Evolutionary conservation across 108 stramenopile genomes (phyloP), one percentile per base, ranked within the genome.

Genomic region (Nitzschia sp.): DNA sequence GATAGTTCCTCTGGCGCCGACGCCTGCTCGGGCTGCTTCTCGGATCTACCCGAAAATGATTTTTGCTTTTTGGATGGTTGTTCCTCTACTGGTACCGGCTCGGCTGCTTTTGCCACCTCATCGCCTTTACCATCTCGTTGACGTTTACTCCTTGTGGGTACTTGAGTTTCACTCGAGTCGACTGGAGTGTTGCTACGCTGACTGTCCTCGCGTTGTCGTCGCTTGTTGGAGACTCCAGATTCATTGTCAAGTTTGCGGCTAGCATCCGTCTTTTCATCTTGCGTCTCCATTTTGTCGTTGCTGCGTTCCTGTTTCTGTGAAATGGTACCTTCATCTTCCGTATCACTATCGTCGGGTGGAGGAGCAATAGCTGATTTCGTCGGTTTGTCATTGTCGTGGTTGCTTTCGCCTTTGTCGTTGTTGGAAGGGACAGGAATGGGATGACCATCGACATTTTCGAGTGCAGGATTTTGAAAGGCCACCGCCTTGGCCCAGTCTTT

Each of bases 401-500:
- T n/a, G n/a, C n/a, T n/a, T n/a, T n/a, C 13, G 13, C 38, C 38
- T 6, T 42, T 42, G 38, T 13, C 13, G 9, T 6, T 42, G 13
- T 6, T 42, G 13, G 38, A 42, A 9, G 38, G 38, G 1, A 49
- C 1, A 1, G 65, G 2, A 49, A 65, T 65, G 4, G 31, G 1
- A 17, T 68, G 55, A 55, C 67, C 54, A 1, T 56, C 28, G 42
- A 21, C 2, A 57, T 68, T 66, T n/a, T 58, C 35, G 1, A 74
- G 30, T 4, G 8, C 15, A 29, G 59, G 42, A 5, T 35, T 30
- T 53, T 74, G 74, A 18, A 36, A 11, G 3, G 59, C 25, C 27
- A 74, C 64, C n/a, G 66, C 58, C 66, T 67, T 74, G 49, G 74
- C 74, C 33, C 56, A 49, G 8, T 28, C 46, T 18, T 74, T 59